Evolutionary conservation across 495 filamentous ascomycete genomes (phyloP), one percentile per base, ranked within the genome.

Genomic region (Tuber microsphaerosporum): DNA sequence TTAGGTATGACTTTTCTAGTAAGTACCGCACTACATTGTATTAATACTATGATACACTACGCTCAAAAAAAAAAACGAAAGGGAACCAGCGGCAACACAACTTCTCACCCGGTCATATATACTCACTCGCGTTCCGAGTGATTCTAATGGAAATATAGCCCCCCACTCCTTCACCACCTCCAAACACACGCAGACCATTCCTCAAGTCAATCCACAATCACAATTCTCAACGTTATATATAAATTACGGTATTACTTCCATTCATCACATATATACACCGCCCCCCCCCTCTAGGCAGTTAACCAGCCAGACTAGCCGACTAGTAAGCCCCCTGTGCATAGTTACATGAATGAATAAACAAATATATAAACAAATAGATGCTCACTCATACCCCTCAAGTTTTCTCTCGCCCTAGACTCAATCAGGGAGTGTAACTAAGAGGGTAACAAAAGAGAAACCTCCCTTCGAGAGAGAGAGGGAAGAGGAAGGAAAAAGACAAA

Each of bases 181-280:
- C 17, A 4, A 41, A 41, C 39, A 48, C 45, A 48, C 10, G 1
- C 46, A 22, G 20, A 22, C 6, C 20, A 48, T 48, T 9, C 19
- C 46, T 22, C 46, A 6, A 20, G 6, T 48, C 20, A 20, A 22
- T 48, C 20, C 20, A 7, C 20, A 22, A 48, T 48, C 19, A 22
- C 20, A 48, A 48, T 48, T 48, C 19, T 1, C 20, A 22, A 22
- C 46, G 20, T 9, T 48, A 9, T 48, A 22, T 19, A 22, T 22
- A 20, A 48, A 20, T 6, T 61, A 61, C 22, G n/a, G n/a, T n/a
- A 65, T 34, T 65, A 65, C 26, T 17, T 34, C 56, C 26, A 34
- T 34, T 34, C 56, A 65, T 65, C 56, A 65, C 56, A 65, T 34
- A 65, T 65, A 65, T 65, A 65, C 26, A 65, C 56, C n/a, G 12